Evolutionary conservation across 2,329 filamentous ascomycete species (phyloP).

Genomic region (Colletotrichum musicola): DNA sequence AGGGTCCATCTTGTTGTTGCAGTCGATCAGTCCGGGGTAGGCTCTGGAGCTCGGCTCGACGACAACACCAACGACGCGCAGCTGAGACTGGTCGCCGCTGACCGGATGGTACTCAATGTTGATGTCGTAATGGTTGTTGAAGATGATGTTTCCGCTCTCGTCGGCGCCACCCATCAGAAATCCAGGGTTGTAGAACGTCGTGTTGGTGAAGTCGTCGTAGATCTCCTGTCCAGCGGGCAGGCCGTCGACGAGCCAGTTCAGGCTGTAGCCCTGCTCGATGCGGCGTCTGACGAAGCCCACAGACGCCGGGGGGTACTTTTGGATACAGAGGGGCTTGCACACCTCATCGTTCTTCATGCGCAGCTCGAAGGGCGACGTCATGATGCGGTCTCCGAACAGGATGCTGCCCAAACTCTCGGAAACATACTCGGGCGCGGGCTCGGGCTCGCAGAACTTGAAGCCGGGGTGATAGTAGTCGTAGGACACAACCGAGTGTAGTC

Average conservation of each 20-base stretch:
- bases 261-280: constrained; percentile 87
- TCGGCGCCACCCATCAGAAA: constrained; percentile 80
- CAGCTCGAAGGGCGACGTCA: constrained; percentile 93
- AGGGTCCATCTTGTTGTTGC: constrained; percentile 67
- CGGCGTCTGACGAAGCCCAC: constrained; percentile 85
- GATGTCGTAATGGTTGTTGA: constrained; percentile 98
- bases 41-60: constrained; percentile 85
- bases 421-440: constrained; percentile 81
- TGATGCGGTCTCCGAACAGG: constrained; percentile 95
- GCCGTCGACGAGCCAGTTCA: constrained; percentile 97
- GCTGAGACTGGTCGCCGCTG: constrained; percentile 73
- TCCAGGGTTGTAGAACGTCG: constrained; percentile 89
- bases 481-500: constrained; percentile 91
- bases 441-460: constrained; percentile 89
- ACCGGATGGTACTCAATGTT: constrained; percentile 92
- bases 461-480: constrained; percentile 95
- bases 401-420: constrained; percentile 95
- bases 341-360: constrained; percentile 88
- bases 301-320: constrained; percentile 72
- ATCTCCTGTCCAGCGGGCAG: constrained; percentile 90
- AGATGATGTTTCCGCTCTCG: constrained; percentile 67
- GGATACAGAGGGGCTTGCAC: constrained; percentile 83
- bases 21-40: constrained; percentile 71
- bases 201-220: constrained; percentile 79
- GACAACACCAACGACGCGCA: constrained; percentile 90